Evolutionary conservation across 208 protist genomes (phyloP), one percentile per base, ranked within the genome.

Genomic region (Trypanosoma melophagium): DNA sequence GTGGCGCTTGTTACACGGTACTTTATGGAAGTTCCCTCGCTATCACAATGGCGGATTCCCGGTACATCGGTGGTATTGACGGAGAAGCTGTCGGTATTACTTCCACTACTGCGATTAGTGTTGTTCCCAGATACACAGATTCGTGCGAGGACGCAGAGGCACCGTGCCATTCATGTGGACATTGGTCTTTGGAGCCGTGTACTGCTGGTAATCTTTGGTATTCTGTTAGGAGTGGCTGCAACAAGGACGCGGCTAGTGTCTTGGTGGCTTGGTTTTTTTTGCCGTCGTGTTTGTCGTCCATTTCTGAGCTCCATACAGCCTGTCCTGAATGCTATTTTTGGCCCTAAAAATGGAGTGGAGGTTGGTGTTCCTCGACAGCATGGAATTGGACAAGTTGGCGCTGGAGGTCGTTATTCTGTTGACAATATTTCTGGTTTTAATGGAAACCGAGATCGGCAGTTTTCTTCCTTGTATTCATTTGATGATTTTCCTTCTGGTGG

Each of bases 101-200:
- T 87, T 40, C 80, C 81, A 0, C 49, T 92, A 21, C 14, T 86
- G 50, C 80, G 84, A 66, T 71, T 89, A 2, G 50, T 83, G 16
- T 53, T 87, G 8, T 71, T 53, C 54, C 83, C 83, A 5, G 65
- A 69, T 22, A 79, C 69, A 16, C 49, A 86, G 59, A 70, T 81
- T 40, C 60, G 67, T 49, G 7, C 56, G 16, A 55, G 76, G 21
- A 81, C 80, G 5, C 81, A 74, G 40, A 75, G 68, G 16, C 77
- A 74, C 16, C 71, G 66, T 12, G 75, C 68, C 12, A 71, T 91
- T 31, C 40, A 79, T 40, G 83, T 80, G 13, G 81, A 87, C 22
- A 67, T 88, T 4, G 86, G 86, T 2, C 44, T 76, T 38, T 84
- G 73, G 71, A 77, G 66, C 53, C 76, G 86, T 35, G 7, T 91